Evolutionary conservation across 306 rosid species (phyloP), one percentile per base, ranked within the genome.

Genomic region (Trifolium dubium): DNA sequence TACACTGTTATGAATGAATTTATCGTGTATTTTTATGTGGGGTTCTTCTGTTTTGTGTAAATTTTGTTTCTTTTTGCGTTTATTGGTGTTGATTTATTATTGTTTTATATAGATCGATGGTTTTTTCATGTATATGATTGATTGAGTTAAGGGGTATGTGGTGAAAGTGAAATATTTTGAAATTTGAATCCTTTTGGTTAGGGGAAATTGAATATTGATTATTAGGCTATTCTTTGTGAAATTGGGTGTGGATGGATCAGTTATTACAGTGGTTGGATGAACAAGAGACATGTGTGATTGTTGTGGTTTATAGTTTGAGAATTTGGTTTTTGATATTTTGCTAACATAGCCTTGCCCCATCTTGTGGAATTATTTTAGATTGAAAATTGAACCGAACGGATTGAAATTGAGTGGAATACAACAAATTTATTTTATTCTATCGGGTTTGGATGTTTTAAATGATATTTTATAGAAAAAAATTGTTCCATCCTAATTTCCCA

Each of bases 191-290:
- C 3, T 64, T 74, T 34, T 34, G 3, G 1, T 40, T 19, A 31
- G 32, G 23, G 43, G 67, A 39, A 30, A 74, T 75, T 65, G 5
- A 44, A 58, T 58, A 10, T 58, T 71, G 39, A 4, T 35, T 40
- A 59, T 13, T 3, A 13, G 51, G 77, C 2, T 28, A 56, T 39
- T 79, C 4, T 63, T 17, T 69, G 56, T 59, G 64, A 60, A 75
- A 37, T 31, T 64, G 50, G 60, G 62, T 74, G 13, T 79, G 66
- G 60, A 81, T 40, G 73, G 84, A 83, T 83, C 14, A 32, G 39
- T 40, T 69, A 54, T 43, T 18, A 31, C 12, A 55, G 53, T 78
- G 54, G 58, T 7, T 51, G 14, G 69, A 13, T 41, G 46, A 62
- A 47, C 19, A 69, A 40, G 13, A 72, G 35, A 55, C 69, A 65